Evolutionary conservation across 805 yeast genomes (phyloP).

Genomic region (Suhomyces prunicola): DNA sequence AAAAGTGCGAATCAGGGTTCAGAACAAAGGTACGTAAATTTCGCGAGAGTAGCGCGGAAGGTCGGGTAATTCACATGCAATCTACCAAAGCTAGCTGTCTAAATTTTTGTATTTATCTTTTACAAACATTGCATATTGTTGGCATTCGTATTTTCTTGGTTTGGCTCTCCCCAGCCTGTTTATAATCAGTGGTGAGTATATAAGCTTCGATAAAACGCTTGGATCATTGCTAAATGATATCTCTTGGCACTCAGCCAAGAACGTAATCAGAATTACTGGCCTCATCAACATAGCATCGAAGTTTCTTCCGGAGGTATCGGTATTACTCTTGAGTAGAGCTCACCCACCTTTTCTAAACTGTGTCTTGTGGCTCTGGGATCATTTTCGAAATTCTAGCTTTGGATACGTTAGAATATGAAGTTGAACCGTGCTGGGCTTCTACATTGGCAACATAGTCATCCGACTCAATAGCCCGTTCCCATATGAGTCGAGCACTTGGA

Average conservation of each 20-base stretch:
- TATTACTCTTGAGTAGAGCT: not conserved
- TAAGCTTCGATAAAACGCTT: not conserved
- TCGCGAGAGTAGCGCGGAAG: not conserved
- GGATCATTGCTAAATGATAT: constrained; percentile 7
- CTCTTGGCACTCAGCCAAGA: constrained; percentile 5
- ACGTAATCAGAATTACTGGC: not conserved
- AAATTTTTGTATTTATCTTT: not conserved
- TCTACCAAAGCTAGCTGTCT: not conserved
- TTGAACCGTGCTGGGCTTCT: not conserved
- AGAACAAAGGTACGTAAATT: not conserved
- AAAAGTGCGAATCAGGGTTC: not conserved
- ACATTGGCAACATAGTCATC: not conserved
- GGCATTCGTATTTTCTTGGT: not conserved
- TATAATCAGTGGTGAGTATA: not conserved
- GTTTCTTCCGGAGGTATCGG: not conserved
- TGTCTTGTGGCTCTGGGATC: not conserved
- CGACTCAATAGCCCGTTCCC: not conserved
- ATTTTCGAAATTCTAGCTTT: no score
- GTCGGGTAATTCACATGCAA: not conserved
- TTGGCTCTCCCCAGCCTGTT: not conserved
- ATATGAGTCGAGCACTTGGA: not conserved
- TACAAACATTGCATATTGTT: not conserved
- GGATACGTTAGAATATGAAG: not conserved
- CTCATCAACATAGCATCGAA: not conserved
- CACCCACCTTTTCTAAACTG: not conserved